Conservation (phyloP, 768 basidiomycete species). For the Tephrocybe sp. region DNA sequence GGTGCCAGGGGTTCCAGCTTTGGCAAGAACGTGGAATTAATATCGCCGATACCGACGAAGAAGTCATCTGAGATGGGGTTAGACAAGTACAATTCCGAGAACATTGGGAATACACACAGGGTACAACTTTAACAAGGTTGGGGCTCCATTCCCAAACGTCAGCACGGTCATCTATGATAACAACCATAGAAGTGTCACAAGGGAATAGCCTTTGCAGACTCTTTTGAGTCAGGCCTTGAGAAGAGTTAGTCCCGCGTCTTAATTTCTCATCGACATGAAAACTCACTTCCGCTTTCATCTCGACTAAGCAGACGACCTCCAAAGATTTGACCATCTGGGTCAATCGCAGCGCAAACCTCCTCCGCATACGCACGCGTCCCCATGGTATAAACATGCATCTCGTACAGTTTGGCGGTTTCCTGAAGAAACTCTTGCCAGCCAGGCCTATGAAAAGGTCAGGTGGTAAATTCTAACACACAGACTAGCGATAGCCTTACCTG, state of each 20-base stretch:
- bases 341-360: conserved; percentile 91
- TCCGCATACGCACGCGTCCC: conserved; percentile 97
- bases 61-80: conserved; percentile 76
- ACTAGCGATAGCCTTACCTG: conserved; percentile 57
- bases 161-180: conserved; percentile 96
- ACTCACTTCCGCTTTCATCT: conserved; percentile 95
- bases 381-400: conserved; percentile 99
- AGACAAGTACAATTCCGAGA: background rate
- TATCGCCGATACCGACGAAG: conserved; percentile 97
- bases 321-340: conserved; percentile 84
- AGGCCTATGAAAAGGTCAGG: conserved; percentile 48
- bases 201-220: conserved; percentile 91
- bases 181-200: conserved; percentile 97
- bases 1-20: conserved; percentile 62
- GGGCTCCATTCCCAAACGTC: conserved; percentile 99
- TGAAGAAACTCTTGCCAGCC: conserved; percentile 81
- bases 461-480: too few species aligned
- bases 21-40: conserved; percentile 92
- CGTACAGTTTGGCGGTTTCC: conserved; percentile 75
- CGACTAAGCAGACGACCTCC: conserved; percentile 86
- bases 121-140: conserved; percentile 94
- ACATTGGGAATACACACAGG: conserved; percentile 58
- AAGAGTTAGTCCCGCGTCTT: conserved; percentile 13
- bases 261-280: conserved; percentile 1
- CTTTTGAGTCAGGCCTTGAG: conserved; percentile 84